Percentiles rank a stretch among this genome's conserved stretches.
These are phyloP conservation scores for Metschnikowia aberdeeniae DNA, from an alignment of 805 yeast genomes.

Conservation along the genomic window DNA sequence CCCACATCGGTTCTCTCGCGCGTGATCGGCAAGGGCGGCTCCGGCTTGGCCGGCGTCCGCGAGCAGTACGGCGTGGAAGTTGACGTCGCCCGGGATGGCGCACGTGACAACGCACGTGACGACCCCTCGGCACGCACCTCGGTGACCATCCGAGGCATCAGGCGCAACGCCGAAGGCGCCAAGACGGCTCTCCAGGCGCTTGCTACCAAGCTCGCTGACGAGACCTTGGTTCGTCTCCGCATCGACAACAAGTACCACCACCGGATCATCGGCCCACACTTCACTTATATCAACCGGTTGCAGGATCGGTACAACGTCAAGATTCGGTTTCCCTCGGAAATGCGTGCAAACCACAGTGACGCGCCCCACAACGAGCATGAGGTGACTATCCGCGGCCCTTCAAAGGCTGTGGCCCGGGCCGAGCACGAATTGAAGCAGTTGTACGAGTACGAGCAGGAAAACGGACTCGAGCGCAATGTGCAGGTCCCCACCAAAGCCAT, in stretches of 20 bases:
- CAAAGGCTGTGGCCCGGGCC: slow-evolving; percentile 81
- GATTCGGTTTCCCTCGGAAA: slow-evolving; percentile 65
- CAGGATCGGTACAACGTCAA: slow-evolving; percentile 83
- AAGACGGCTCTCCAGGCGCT: slow-evolving; percentile 52
- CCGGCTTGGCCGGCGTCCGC: slow-evolving; percentile 61
- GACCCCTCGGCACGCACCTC: slow-evolving; percentile 33
- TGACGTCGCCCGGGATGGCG: slow-evolving; percentile 55
- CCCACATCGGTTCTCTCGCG: slow-evolving; percentile 69
- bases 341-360: slow-evolving; percentile 22
- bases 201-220: slow-evolving; percentile 80
- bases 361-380: slow-evolving; percentile 53
- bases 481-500: slow-evolving; percentile 70
- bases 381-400: slow-evolving; percentile 77
- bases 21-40: slow-evolving; percentile 87
- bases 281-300: slow-evolving; percentile 75
- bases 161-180: slow-evolving; percentile 73
- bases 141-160: slow-evolving; percentile 63
- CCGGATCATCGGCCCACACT: slow-evolving; percentile 77
- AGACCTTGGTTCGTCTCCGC: slow-evolving; percentile 55
- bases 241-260: slow-evolving; percentile 80
- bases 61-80: slow-evolving; percentile 73
- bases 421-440: slow-evolving; percentile 80
- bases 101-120: slow-evolving; percentile 36
- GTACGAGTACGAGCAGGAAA: slow-evolving; percentile 80
- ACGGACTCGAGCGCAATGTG: slow-evolving; percentile 65